Conservation (phyloP, 2,329 filamentous ascomycete genomes). For the Hyphodiscus sp. region DNA sequence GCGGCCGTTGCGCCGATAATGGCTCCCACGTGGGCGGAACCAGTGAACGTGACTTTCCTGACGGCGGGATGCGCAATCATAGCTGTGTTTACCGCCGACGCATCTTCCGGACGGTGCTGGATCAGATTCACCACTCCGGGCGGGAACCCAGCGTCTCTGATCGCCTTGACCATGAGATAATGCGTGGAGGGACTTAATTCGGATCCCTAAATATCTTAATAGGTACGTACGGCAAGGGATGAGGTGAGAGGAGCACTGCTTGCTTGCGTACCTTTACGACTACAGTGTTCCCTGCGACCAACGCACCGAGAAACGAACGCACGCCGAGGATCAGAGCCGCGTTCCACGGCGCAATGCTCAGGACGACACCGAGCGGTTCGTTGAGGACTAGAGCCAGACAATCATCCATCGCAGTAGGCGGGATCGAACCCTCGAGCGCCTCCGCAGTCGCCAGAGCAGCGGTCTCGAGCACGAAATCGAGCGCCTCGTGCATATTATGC, state of each 20-base stretch:
- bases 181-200: constrained; percentile 29
- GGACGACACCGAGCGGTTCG: constrained; percentile 28
- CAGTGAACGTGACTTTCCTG: constrained; percentile 39
- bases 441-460: constrained; percentile 7
- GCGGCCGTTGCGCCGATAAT: constrained; percentile 34
- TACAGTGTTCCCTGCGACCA: constrained; percentile 23
- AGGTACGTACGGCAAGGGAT: too few relatives aligned
- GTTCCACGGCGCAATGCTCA: constrained; percentile 31
- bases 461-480: constrained; percentile 4
- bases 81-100: constrained; percentile 29
- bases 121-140: constrained; percentile 36
- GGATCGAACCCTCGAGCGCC: constrained; percentile 1
- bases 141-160: constrained; percentile 37
- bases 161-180: constrained; percentile 31
- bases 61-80: constrained; percentile 34
- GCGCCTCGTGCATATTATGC: constrained; percentile 10
- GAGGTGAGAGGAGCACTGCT: too few relatives aligned
- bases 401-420: neutral
- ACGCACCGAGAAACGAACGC: constrained; percentile 12
- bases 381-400: constrained; percentile 6
- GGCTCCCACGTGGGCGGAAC: constrained; percentile 36
- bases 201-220: too few relatives aligned
- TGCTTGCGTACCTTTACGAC: constrained; percentile 30
- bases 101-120: constrained; percentile 28
- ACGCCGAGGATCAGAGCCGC: constrained; percentile 23